Conservation (phyloP, 495 filamentous ascomycete species). For the Aspergillus diversus region DNA sequence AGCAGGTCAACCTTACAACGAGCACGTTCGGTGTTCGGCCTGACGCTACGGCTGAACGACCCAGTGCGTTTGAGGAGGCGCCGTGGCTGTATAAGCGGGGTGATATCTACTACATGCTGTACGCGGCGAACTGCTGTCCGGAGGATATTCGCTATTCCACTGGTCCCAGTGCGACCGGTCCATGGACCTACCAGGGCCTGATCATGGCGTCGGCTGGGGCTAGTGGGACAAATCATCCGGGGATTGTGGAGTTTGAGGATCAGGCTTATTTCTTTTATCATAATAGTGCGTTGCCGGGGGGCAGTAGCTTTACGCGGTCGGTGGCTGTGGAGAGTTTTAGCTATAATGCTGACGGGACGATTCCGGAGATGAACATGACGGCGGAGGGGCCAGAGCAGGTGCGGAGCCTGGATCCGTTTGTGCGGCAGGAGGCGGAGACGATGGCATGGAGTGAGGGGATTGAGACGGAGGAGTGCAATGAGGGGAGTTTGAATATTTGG, state of each 20-base stretch:
- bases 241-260: conserved; percentile 33
- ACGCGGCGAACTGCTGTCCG: conserved; percentile 32
- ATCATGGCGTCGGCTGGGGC: conserved; percentile 31
- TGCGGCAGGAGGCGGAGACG: conserved; percentile 24
- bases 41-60: not conserved
- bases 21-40: conserved; percentile 16
- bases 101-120: conserved; percentile 34
- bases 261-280: conserved; percentile 38
- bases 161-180: conserved; percentile 29
- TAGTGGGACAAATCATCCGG: conserved; percentile 35
- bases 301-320: conserved; percentile 30
- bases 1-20: conserved; percentile 23
- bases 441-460: conserved; percentile 25
- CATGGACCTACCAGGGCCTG: conserved; percentile 34
- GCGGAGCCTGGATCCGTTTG: conserved; percentile 19
- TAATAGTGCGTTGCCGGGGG: conserved; percentile 34
- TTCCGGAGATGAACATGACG: conserved; percentile 34
- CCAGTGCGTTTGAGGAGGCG: conserved; percentile 31
- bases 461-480: conserved; percentile 21
- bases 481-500: conserved; percentile 23
- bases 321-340: conserved; percentile 30
- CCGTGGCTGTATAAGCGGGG: conserved; percentile 39
- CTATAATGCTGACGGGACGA: conserved; percentile 32
- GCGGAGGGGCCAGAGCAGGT: conserved; percentile 20
- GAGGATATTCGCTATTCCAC: conserved; percentile 38